Conservation (phyloP, 257 asterid genomes). For the Mentha longifolia region DNA sequence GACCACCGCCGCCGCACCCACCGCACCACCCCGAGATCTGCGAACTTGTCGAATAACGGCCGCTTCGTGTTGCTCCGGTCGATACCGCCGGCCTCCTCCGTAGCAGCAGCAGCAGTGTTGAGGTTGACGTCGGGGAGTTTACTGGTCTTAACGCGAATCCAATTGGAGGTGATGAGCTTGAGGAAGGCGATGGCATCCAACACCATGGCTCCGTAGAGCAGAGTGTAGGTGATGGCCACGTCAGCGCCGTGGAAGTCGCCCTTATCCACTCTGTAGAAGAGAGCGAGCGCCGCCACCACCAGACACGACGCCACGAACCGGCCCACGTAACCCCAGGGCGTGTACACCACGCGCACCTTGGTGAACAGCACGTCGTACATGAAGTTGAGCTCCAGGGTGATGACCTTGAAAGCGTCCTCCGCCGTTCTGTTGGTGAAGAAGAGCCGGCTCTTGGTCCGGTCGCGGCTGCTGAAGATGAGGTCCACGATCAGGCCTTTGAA, state of each 20-base stretch:
- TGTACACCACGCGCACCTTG: slow-evolving; percentile 44
- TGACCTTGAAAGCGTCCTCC: slow-evolving; percentile 49
- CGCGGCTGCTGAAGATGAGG: slow-evolving; percentile 50
- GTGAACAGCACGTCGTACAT: slow-evolving; percentile 58
- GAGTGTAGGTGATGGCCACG: slow-evolving; percentile 46
- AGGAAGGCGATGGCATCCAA: slow-evolving; percentile 42
- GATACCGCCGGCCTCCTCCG: no score
- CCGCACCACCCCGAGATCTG: background rate
- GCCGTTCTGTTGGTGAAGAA: slow-evolving; percentile 43
- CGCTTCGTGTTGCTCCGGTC: no score
- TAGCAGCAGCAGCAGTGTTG: no score
- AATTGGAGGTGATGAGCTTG: slow-evolving; percentile 48
- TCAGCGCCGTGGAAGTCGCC: slow-evolving; percentile 25
- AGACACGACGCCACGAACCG: slow-evolving; percentile 35
- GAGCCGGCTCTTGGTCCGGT: slow-evolving; percentile 40
- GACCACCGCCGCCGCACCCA: no score
- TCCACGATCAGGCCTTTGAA: slow-evolving; percentile 69
- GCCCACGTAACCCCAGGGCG: slow-evolving; percentile 14
- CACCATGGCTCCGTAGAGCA: slow-evolving; percentile 53
- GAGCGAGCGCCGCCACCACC: slow-evolving; percentile 38
- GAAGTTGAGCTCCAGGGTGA: slow-evolving; percentile 60
- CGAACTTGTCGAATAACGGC: background rate
- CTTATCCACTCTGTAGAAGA: slow-evolving; percentile 42
- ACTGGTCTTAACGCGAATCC: slow-evolving; percentile 26
- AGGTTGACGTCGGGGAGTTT: slow-evolving; percentile 41